Base-by-base conservation (phyloP, 768 basidiomycete species). In the Fomitopsis pulvina region DNA sequence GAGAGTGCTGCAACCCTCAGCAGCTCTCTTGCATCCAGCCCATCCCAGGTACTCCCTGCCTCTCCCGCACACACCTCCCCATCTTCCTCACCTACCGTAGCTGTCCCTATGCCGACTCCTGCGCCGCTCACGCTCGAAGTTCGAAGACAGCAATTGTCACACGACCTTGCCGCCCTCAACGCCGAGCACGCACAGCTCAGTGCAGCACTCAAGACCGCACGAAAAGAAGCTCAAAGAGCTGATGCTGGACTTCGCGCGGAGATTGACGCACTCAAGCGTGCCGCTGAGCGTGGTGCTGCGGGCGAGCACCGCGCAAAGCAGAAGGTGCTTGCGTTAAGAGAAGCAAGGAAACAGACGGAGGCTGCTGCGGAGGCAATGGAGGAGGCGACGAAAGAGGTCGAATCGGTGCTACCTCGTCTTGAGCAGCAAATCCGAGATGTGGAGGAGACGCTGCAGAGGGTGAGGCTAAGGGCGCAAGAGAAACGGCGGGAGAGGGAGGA, bases 241-340 rank as follows among this genome's bases (percentile, higher is more conserved):
- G 86, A 94, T 47, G 81, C 91, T 0, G 79, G 81, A 4, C 72
- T 95, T 21, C 85, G 87, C 26, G 72, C 82, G 2, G 92, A 95
- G 67, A 92, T 95, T 39, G 88, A 94, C 29, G 76, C 78, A 0
- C 74, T 94, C 47, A 90, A 87, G 63, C 80, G 89, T 3, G 79
- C 89, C 1, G 83, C 85, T 3, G 92, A 95, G 58, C 92, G 91
- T 58, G 79, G 86, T 48, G 69, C 77, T 0, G 74, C 80, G 1
- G 76, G 79, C 2, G 94, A 97, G 63, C 73, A 80, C 21, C 79
- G 92, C n/a, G 81, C 85, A 9, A 81, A 82, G 39, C 92, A 95
- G 63, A 94, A 92, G 57, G 80, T 86, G 9, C 75, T 92, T 10
- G 89, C 93, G 1, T 69, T 95, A 32, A 92, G 94, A 62, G 92